Conservation (phyloP, 106 monocot species). For the Acorus calamus region DNA sequence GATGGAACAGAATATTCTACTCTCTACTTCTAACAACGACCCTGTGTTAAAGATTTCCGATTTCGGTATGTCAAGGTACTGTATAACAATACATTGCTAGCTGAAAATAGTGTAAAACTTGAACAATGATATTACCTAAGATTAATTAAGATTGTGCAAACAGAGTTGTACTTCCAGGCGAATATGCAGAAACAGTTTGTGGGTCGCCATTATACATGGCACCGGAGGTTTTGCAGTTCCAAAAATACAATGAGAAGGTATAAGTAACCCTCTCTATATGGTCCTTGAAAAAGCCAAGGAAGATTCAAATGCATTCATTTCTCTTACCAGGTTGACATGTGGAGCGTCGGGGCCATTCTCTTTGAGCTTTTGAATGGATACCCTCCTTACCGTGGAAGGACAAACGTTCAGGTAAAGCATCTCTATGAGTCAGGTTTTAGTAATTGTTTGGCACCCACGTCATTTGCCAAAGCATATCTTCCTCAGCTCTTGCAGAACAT, state of each 20-base stretch:
- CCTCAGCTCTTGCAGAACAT: conserved; percentile 40
- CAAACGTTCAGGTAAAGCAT: conserved; percentile 45
- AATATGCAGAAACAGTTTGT: conserved; percentile 35
- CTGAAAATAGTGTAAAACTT: no score
- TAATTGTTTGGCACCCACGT: background rate
- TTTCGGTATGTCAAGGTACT: conserved; percentile 58
- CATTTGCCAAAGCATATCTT: background rate
- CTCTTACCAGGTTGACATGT: conserved; percentile 43
- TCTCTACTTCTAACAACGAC: conserved; percentile 25
- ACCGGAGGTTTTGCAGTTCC: conserved; percentile 61
- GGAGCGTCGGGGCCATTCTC: conserved; percentile 53
- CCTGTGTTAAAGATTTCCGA: conserved; percentile 56
- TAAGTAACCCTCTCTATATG: background rate
- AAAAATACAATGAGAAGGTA: conserved; percentile 55
- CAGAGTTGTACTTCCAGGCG: conserved; percentile 52
- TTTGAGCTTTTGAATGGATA: conserved; percentile 69
- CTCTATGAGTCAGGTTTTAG: no score
- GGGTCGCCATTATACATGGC: conserved; percentile 58
- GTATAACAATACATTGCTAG: background rate
- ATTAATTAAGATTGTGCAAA: background rate
- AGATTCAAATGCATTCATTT: background rate
- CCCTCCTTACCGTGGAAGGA: conserved; percentile 40
- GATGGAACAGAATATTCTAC: conserved; percentile 40
- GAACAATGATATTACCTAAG: no score
- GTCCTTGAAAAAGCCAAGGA: no score